Evolutionary conservation across 1,139 yeast species (phyloP), one percentile per base, ranked within the genome.

Genomic region (Sugiyamaella xylanicola): DNA sequence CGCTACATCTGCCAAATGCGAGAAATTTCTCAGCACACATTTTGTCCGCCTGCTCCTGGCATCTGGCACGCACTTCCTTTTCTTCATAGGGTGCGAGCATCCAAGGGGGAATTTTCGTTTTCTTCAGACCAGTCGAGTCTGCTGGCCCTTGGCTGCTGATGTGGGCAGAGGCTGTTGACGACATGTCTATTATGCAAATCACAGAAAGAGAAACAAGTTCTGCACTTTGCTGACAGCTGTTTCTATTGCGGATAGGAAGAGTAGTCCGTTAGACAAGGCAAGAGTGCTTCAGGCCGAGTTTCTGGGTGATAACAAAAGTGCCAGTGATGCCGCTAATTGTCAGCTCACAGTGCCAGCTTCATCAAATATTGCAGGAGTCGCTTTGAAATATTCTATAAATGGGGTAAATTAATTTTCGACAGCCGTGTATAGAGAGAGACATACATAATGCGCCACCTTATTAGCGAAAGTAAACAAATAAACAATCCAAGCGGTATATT

Each of bases 41-140:
- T 50, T 80, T 77, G 74, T 90, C 87, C 0, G 96, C 83, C 68
- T 80, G 80, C 59, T 79, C 83, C 71, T 90, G 87, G 84, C 95
- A 85, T 65, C 90, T 80, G 63, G 83, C 85, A 63, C 90, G 83
- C 36, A 90, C 84, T 62, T 85, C 82, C 72, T 86, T 86, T 68
- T 91, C 97, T 68, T 91, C 97, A 63, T 81, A 80, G 2, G 97
- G 96, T 0, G 95, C 83, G 42, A 91, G 76, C 64, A 89, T 81
- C 97, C 97, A 91, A 13, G 83, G 76, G 1, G 96, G 96, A 17
- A 51, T 49, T 21, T 51, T 45, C 8, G n/a, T n/a, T n/a, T n/a
- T n/a, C n/a, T n/a, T n/a, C n/a, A n/a, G n/a, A n/a, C n/a, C n/a
- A n/a, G n/a, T n/a, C n/a, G n/a, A n/a, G n/a, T n/a, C n/a, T n/a